Conservation (phyloP, 192 early-diverging fungal species). For the Ramicandelaber brevisporus region DNA sequence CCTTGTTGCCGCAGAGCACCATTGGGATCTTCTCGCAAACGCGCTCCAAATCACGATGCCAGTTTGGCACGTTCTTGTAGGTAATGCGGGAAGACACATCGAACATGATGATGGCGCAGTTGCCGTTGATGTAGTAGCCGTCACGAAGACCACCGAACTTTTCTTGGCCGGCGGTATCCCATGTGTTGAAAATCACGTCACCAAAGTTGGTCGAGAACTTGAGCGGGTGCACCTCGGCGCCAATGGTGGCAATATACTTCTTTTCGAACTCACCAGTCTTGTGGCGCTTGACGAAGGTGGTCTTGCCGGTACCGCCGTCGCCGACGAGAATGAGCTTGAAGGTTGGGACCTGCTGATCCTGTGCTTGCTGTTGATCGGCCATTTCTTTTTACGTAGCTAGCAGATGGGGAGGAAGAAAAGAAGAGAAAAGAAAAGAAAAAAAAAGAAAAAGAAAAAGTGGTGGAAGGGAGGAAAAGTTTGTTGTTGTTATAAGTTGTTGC, state of each 20-base stretch:
- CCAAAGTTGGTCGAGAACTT: conserved; percentile 97
- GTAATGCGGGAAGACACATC: conserved; percentile 98
- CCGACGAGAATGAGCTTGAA: conserved; percentile 93
- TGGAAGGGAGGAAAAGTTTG: too few relatives aligned
- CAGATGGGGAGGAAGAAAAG: too few relatives aligned
- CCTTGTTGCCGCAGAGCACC: conserved; percentile 99
- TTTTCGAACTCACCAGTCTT: conserved; percentile 99
- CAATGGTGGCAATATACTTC: conserved; percentile 99
- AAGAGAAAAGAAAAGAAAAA: too few relatives aligned
- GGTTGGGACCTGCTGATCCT: conserved; percentile 27
- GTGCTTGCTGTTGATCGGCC: too few relatives aligned
- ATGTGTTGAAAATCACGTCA: conserved; percentile 91
- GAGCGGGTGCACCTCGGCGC: conserved; percentile 98
- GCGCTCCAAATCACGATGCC: conserved; percentile 97
- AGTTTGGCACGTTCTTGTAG: conserved; percentile 99
- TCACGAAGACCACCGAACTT: conserved; percentile 99
- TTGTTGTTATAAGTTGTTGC: too few relatives aligned
- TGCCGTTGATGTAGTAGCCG: conserved; percentile 98
- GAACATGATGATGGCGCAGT: conserved; percentile 99
- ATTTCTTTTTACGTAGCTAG: too few relatives aligned
- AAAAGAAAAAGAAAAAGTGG: too few relatives aligned
- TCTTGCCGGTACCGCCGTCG: conserved; percentile 98
- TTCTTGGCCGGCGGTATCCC: conserved; percentile 99
- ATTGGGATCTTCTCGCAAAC: conserved; percentile 99
- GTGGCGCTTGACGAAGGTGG: conserved; percentile 99